These are phyloP conservation scores for Stagonosporopsis tanaceti DNA, from an alignment of 2,329 filamentous ascomycete genomes.

Conservation along the genomic window DNA sequence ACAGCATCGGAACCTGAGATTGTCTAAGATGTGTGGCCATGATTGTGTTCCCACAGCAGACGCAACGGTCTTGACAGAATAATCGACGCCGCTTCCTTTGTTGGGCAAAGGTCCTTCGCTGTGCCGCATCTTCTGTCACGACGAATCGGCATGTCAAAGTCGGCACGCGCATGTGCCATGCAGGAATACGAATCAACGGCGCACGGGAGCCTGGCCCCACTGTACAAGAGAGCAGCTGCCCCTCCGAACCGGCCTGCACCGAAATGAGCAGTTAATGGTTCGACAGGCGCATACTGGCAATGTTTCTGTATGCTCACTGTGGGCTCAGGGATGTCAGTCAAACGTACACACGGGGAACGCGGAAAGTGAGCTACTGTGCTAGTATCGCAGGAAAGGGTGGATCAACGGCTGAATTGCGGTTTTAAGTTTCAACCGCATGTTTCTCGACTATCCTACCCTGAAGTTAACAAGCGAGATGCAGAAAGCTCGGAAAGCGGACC, in stretches of 20 bases:
- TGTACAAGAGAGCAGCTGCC: constrained; percentile 24
- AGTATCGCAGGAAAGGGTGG: constrained; percentile 15
- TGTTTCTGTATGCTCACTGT: constrained; percentile 13
- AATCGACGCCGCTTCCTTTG: background rate
- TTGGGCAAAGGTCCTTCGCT: constrained; percentile 1
- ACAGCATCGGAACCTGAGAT: background rate
- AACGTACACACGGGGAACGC: constrained; percentile 22
- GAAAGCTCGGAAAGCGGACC: constrained; percentile 23
- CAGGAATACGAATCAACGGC: constrained; percentile 23
- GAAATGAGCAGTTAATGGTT: constrained; percentile 39
- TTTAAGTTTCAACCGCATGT: constrained; percentile 31
- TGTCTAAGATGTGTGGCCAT: background rate
- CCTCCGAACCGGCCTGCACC: constrained; percentile 26
- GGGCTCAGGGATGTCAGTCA: constrained; percentile 16
- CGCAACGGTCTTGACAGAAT: background rate
- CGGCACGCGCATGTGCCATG: constrained; percentile 26
- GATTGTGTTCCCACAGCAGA: background rate
- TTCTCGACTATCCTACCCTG: constrained; percentile 29
- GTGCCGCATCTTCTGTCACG: constrained; percentile 23
- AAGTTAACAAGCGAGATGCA: constrained; percentile 32
- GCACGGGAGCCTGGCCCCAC: constrained; percentile 19
- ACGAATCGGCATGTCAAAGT: constrained; percentile 27
- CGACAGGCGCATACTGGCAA: constrained; percentile 25
- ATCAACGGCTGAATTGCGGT: constrained; percentile 32
- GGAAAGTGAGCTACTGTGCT: constrained; percentile 21